Evolutionary conservation across 1,139 yeast species (phyloP), one percentile per base, ranked within the genome.

Genomic region (Casaregolazyma suthepensis): DNA sequence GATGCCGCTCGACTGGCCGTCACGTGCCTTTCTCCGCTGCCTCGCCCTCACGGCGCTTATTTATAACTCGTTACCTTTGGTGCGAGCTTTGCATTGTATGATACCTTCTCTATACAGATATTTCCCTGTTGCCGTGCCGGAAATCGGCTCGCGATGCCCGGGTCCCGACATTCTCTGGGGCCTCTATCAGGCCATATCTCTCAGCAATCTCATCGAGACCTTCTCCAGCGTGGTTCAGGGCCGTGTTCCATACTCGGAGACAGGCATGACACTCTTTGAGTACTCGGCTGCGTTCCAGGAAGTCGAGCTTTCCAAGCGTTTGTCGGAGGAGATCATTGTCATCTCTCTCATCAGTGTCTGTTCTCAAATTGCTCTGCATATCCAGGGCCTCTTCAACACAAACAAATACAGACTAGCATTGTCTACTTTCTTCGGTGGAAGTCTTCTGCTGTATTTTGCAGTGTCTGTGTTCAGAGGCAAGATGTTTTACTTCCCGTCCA

Each of bases 211-310:
- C 56, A 71, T 83, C n/a, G 93, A 87, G 65, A 83, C 89, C 0
- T 83, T 86, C 59, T 73, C 82, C 1, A 76, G 87, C 6, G 81
- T 81, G 18, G 75, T 83, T 2, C 77, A 78, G 53, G 88, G 87
- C 6, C 69, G 70, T 37, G 75, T 76, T 47, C 87, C 89, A 1
- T 75, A 77, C 53, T 77, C 81, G 9, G 93, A 85, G 59, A 77
- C 85, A 9, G 90, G 90, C 0, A 72, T 85, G 59, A 83, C 93
- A 0, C 69, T 85, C 35, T 85, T 86, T 66, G 94, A 86, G 63
- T 85, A 82, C 63, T 83, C 90, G 1, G 68, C 85, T 29, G 87
- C 88, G 12, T 85, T 84, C 63, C 90, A 85, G 63, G 91, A 85
- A 61, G 81, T 78, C 31, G 82, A 82, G 61, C 72, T 78, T n/a